Conservation (phyloP, 129 eudicot species). For the Pseudognaphalium luteoalbum region DNA sequence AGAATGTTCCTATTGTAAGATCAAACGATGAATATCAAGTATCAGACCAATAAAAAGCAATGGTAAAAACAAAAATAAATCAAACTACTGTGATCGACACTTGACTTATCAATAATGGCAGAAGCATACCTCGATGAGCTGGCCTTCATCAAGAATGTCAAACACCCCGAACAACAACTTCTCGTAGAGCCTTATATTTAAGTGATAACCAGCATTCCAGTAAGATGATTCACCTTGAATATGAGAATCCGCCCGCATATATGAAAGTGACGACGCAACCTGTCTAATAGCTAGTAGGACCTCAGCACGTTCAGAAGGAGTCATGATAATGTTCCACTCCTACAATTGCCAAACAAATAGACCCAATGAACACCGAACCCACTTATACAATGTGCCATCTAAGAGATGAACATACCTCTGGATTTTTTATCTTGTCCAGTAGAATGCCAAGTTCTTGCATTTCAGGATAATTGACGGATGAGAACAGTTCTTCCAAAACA, state of each 20-base stretch:
- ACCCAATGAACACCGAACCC: constrained; percentile 2
- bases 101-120: constrained; percentile 11
- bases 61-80: neutral
- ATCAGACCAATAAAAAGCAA: constrained; percentile 13
- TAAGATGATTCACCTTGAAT: constrained; percentile 68
- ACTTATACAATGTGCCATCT: neutral
- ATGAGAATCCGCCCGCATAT: constrained; percentile 49
- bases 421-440: constrained; percentile 67
- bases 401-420: constrained; percentile 52
- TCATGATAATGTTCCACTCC: constrained; percentile 82
- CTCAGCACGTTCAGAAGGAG: constrained; percentile 67
- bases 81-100: constrained; percentile 5
- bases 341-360: constrained; percentile 30
- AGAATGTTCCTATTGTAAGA: constrained; percentile 62
- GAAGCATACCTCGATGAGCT: constrained; percentile 58
- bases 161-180: constrained; percentile 74
- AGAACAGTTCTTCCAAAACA: constrained; percentile 75
- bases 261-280: constrained; percentile 54
- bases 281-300: constrained; percentile 66
- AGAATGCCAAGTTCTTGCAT: constrained; percentile 51
- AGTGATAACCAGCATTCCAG: constrained; percentile 74
- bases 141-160: constrained; percentile 90
- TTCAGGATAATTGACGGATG: constrained; percentile 52
- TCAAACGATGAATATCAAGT: constrained; percentile 24
- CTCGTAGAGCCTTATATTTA: constrained; percentile 79